Percentiles rank a stretch among this genome's conserved stretches.
Conservation (phyloP, 345 rosid genomes). For the Acer yangbiense region DNA sequence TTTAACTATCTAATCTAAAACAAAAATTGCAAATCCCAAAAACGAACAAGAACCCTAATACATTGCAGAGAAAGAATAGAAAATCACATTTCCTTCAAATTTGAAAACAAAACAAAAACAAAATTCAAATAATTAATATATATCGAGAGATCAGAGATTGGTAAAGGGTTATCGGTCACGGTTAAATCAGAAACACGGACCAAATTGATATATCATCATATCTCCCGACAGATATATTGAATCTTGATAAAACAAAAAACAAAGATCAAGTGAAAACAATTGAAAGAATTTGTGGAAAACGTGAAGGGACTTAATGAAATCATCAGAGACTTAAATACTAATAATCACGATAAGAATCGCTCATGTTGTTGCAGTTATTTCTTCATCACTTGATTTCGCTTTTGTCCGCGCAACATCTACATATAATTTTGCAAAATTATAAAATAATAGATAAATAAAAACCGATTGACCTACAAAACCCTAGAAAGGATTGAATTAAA, state of each 20-base stretch:
- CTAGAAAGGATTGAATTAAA: background rate
- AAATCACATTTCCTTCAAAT: background rate
- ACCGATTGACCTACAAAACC: background rate
- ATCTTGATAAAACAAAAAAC: background rate
- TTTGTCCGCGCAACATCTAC: background rate
- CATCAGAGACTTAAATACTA: conserved; percentile 48
- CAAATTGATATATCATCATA: conserved; percentile 30
- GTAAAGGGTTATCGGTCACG: conserved; percentile 32
- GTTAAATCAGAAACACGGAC: conserved; percentile 47
- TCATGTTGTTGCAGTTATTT: conserved; percentile 44
- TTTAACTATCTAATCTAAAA: background rate
- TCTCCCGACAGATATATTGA: conserved; percentile 2
- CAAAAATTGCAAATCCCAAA: too few species aligned
- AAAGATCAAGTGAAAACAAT: too few species aligned
- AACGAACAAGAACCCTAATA: too few species aligned
- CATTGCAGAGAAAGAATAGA: background rate
- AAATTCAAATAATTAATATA: background rate
- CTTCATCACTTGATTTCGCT: conserved; percentile 30
- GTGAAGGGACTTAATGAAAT: background rate
- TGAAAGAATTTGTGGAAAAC: background rate
- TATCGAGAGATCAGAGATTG: conserved; percentile 40
- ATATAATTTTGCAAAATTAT: too few species aligned
- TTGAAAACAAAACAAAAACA: too few species aligned
- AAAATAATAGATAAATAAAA: too few species aligned
- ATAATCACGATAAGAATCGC: conserved; percentile 38